Percentiles rank a stretch among this genome's conserved stretches.
Conservation (phyloP, 2,329 filamentous ascomycete genomes). For the Apiospora arundinis region DNA sequence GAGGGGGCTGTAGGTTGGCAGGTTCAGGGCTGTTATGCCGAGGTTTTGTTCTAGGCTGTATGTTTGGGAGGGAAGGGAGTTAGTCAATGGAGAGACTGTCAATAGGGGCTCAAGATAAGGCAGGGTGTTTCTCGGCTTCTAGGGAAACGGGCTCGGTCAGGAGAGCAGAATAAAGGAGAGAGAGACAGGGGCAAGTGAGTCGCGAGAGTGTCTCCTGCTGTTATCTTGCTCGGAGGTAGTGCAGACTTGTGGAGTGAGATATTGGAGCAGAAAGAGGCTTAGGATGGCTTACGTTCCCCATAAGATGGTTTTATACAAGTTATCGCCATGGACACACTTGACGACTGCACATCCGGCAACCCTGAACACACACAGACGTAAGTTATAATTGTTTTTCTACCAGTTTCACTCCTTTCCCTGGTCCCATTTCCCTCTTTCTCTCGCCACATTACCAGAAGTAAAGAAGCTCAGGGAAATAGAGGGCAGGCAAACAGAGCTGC, state of each 20-base stretch:
- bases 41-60: slow-evolving; percentile 19
- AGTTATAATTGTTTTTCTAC: neutral
- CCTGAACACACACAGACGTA: neutral
- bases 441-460: too few relatives aligned
- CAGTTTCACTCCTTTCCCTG: neutral
- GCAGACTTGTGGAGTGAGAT: neutral
- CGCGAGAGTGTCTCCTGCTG: neutral
- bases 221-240: neutral
- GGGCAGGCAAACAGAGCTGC: neutral
- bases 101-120: neutral
- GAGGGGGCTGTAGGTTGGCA: slow-evolving; percentile 2
- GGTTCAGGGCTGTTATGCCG: slow-evolving; percentile 17
- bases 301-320: neutral
- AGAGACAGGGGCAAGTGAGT: neutral
- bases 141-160: neutral
- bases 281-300: slow-evolving; percentile 8
- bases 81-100: neutral
- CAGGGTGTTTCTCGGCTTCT: neutral
- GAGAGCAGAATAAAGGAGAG: neutral
- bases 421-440: neutral
- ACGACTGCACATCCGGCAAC: neutral
- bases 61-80: neutral
- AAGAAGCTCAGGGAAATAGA: too few relatives aligned
- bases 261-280: neutral
- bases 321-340: slow-evolving; percentile 1